Conservation (phyloP, 192 early-diverging fungal genomes). For the Dissophora ornata region DNA sequence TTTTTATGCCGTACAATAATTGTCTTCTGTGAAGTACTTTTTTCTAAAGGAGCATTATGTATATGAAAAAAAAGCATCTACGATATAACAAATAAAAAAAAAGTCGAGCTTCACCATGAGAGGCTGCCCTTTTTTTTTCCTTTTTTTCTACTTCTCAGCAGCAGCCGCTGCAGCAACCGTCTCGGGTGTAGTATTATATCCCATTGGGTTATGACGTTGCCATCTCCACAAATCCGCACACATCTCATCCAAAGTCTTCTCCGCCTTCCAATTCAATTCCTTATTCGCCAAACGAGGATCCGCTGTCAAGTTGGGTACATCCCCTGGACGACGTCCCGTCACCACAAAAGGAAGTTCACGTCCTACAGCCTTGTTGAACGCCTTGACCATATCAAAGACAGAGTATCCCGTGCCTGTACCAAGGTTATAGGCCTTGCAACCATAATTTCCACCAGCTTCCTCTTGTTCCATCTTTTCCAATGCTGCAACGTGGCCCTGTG, state of each 20-base stretch:
- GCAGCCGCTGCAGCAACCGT: too few species aligned
- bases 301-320: slow-evolving; percentile 61
- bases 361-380: slow-evolving; percentile 84
- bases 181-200: slow-evolving; percentile 29
- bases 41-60: too few species aligned
- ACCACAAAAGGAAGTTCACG: slow-evolving; percentile 80
- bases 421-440: slow-evolving; percentile 86
- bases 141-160: too few species aligned
- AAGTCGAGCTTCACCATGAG: too few species aligned
- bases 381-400: slow-evolving; percentile 90
- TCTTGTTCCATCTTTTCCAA: slow-evolving; percentile 77
- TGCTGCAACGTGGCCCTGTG: slow-evolving; percentile 87
- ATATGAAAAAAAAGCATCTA: too few species aligned
- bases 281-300: slow-evolving; percentile 60
- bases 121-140: too few species aligned
- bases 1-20: too few species aligned
- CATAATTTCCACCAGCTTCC: slow-evolving; percentile 38
- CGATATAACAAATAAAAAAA: too few species aligned
- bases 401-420: slow-evolving; percentile 91
- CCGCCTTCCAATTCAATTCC: slow-evolving; percentile 63
- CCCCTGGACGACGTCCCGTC: slow-evolving; percentile 60
- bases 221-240: slow-evolving; percentile 70
- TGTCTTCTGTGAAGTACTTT: too few species aligned
- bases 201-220: slow-evolving; percentile 62
- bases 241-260: slow-evolving; percentile 62